Evolutionary conservation across 1,284 basidiomycete species (phyloP), one percentile per base, ranked within the genome.

Genomic region (Heterobasidion occidentale): DNA sequence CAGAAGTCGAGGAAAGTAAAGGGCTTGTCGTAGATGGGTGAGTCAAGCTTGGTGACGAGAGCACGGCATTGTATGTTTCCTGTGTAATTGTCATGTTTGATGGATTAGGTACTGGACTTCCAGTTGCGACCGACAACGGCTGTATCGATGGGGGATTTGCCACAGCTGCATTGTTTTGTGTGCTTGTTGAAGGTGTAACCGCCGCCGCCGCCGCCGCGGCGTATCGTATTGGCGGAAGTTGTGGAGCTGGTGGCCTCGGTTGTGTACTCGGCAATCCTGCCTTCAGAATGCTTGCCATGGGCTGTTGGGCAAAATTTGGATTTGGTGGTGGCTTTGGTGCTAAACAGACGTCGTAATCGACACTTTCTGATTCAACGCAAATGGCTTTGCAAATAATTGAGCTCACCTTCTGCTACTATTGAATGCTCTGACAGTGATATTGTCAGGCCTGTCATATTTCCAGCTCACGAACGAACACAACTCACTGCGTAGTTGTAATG

Each of bases 171-270:
- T 55, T 50, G 27, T 53, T 60, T 54, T 61, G 61, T 56, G 61
- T 48, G 52, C 67, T 54, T 9, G 63, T 27, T 62, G 77, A 65
- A 51, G 80, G 67, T 17, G 78, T 71, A 14, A 90, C 88, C 3
- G 90, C 92, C 0, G 92, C 93, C 1, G 93, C 94, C 2, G 94
- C 94, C 0, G 93, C 94, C 8, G 92, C 85, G 36, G 95, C 91
- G 67, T 98, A 98, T 52, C 90, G 81, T 66, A 96, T 92, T 9
- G 93, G 90, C 33, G 93, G 89, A 53, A 91, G 68, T 19, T 80
- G 19, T n/a, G 57, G 55, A 27, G 48, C 69, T n/a, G 76, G 51
- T 67, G 76, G 71, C 49, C 74, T 77, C 60, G 78, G 77, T 57
- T 82, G 74, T 59, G 76, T 70, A 50, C 80, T 70, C 27, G 77